Evolutionary conservation across 305 asterid species (phyloP), one percentile per base, ranked within the genome.

Genomic region (Fraxinus nigra): DNA sequence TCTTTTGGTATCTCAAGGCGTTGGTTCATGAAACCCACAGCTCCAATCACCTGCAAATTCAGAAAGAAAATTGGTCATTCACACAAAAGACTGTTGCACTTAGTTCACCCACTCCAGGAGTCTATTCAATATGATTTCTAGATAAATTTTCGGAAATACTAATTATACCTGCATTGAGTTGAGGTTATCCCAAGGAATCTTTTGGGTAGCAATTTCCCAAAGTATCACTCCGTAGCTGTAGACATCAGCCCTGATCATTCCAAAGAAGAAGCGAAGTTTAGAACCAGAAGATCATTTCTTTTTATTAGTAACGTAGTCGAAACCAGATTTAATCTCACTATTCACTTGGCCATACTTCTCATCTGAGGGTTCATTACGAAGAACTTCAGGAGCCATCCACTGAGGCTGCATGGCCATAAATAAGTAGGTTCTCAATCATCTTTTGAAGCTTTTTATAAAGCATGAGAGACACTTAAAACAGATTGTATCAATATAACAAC

Each of bases 371-470:
- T 96, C 99, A 67, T 92, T 94, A 43, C 99, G 97, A 86, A 96
- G 98, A 84, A 94, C 98, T 89, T 96, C 98, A 26, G 99, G 99
- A 84, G 99, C 99, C 99, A 96, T 96, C 98, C 99, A 94, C 84
- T 96, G 99, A 79, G 99, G 98, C 99, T 96, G 94, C 87, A 88
- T 84, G 72, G 59, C 74, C 59, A 70, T 72, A 33, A 38, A 74
- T 54, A 83, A 20, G 77, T 76, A 77, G 32, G 37, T 74, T 16
- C 46, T 82, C 76, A 82, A 33, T 76, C 77, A 26, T 69, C 38
- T 61, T 43, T 46, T n/a, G 34, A 56, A 81, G 79, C 46, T 56
- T 56, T 7, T 72, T 76, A 20, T 65, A 56, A 80, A 48, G 59
- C 59, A 14, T 48, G n/a, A 5, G 18, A 48, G 35, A 81, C 69